Conservation (phyloP, 768 basidiomycete species). For the Coprinellus aureogranulatus region DNA sequence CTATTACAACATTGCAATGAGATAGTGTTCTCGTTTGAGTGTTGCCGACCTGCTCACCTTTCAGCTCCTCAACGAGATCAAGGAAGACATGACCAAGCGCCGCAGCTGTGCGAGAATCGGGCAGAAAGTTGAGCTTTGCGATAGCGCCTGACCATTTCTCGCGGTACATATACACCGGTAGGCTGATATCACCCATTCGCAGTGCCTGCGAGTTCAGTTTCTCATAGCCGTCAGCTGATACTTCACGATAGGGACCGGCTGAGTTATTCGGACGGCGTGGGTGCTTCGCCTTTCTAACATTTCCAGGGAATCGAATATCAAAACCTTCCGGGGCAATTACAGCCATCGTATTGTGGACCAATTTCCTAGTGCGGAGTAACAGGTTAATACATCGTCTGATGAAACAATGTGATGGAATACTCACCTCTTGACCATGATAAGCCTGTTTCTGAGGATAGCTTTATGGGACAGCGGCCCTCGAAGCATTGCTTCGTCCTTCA, state of each 20-base stretch:
- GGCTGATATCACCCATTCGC: conserved; percentile 5
- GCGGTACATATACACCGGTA: conserved; percentile 4
- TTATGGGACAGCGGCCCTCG: background rate
- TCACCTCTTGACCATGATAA: too few species aligned
- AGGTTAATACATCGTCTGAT: too few species aligned
- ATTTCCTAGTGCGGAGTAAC: too few species aligned
- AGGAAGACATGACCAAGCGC: conserved; percentile 30
- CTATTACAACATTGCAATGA: too few species aligned
- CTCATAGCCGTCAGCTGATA: conserved; percentile 16
- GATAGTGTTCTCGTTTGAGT: conserved; percentile 2
- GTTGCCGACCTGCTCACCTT: conserved; percentile 16
- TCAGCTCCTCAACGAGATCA: conserved; percentile 26
- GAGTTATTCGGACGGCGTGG: background rate
- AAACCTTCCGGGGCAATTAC: conserved; percentile 20
- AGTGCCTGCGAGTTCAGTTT: conserved; percentile 20
- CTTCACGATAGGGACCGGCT: conserved; percentile 4
- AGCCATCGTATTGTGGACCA: too few species aligned
- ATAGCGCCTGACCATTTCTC: conserved; percentile 9
- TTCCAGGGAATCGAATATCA: conserved; percentile 17
- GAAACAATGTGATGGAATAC: background rate
- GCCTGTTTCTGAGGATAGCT: too few species aligned
- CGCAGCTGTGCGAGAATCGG: background rate
- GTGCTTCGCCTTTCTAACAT: conserved; percentile 7
- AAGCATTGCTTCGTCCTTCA: background rate
- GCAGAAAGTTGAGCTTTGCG: background rate